Percentiles rank a stretch among this genome's conserved stretches.
Conservation (phyloP, 164 flowering plant species). For the Vitis amurensis region DNA sequence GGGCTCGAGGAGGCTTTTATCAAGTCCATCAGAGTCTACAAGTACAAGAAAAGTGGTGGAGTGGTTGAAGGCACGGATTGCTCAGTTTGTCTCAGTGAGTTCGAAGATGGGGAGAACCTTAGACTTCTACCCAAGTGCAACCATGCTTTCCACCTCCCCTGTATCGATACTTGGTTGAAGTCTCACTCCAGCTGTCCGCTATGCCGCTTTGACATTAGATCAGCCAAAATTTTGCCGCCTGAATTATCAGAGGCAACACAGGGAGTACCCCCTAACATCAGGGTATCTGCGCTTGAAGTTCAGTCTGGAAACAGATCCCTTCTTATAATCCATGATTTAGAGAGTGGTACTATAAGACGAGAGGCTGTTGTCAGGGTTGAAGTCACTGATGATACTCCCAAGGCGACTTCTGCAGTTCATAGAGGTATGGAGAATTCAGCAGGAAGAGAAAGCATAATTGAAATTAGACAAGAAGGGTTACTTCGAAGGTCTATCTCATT, state of each 20-base stretch:
- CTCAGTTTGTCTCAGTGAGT: constrained; percentile 46
- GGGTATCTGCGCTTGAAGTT: not conserved
- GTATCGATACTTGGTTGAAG: constrained; percentile 48
- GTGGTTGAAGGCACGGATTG: constrained; percentile 45
- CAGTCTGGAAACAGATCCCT: constrained; percentile 1
- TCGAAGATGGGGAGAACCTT: constrained; percentile 39
- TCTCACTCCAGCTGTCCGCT: constrained; percentile 41
- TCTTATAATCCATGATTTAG: constrained; percentile 11
- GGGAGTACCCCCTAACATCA: too few species aligned
- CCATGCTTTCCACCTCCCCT: constrained; percentile 53
- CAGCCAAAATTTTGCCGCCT: not conserved
- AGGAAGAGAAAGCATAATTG: not conserved
- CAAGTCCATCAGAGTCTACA: constrained; percentile 30
- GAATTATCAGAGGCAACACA: not conserved
- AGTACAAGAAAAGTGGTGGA: constrained; percentile 34
- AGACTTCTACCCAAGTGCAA: constrained; percentile 44
- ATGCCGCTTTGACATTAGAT: constrained; percentile 30
- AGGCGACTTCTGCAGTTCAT: not conserved
- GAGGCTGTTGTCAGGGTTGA: constrained; percentile 10
- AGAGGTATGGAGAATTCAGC: not conserved
- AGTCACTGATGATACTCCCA: constrained; percentile 1
- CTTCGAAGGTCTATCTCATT: constrained; percentile 22
- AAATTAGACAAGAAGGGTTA: constrained; percentile 5
- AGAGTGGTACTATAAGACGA: not conserved
- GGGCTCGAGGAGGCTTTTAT: constrained; percentile 31